Percentiles rank a stretch among this genome's conserved stretches.
phyloP scores from a whole-genome alignment of 164 flowering plant species.

The Euptelea pleiosperma region DNA sequence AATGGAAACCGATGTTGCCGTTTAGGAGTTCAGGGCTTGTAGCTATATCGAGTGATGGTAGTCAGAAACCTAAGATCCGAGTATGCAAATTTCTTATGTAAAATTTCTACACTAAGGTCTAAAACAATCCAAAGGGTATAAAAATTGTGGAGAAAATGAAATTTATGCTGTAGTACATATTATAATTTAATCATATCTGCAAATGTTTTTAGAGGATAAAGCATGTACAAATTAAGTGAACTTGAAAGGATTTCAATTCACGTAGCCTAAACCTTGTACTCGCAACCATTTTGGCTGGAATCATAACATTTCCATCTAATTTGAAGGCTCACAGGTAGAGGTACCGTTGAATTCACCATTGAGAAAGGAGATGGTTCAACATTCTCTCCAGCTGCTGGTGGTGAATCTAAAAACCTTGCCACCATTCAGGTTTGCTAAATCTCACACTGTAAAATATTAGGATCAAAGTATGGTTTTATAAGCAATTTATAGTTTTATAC shows the following conservation, averaged over 20 bases:
- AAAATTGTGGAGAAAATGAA: not conserved
- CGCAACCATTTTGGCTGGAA: not conserved
- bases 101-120: not conserved
- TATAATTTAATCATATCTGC: not conserved
- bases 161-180: too few species aligned
- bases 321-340: constrained; percentile 82
- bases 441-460: not conserved
- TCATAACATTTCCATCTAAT: constrained; percentile 3
- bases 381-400: constrained; percentile 77
- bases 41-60: not conserved
- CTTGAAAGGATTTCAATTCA: not conserved
- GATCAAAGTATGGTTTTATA: not conserved
- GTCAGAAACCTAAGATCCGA: not conserved
- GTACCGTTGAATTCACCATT: constrained; percentile 68
- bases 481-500: too few species aligned
- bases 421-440: constrained; percentile 57
- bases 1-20: not conserved
- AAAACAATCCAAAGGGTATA: not conserved
- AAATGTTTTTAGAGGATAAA: not conserved
- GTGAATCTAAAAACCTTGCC: constrained; percentile 62
- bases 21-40: not conserved
- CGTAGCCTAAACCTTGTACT: not conserved
- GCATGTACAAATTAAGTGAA: not conserved
- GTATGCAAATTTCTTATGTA: too few species aligned
- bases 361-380: constrained; percentile 80